Evolutionary conservation across 2,329 filamentous ascomycete species (phyloP).

Genomic region (Colletotrichum destructivum): DNA sequence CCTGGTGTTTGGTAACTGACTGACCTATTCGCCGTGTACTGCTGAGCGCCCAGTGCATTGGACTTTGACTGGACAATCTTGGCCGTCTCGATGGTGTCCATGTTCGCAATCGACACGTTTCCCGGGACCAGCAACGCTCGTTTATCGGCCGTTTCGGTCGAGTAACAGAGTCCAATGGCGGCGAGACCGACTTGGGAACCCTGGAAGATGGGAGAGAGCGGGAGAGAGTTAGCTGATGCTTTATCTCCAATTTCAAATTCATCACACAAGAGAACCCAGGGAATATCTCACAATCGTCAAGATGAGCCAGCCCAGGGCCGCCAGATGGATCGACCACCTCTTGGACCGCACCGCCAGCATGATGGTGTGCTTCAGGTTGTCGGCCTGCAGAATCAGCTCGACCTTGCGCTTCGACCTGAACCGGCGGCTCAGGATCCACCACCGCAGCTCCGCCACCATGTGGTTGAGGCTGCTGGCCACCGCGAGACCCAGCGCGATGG

Average conservation of each 20-base stretch:
- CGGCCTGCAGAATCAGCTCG: slow-evolving; percentile 50
- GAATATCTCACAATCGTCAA: slow-evolving; percentile 49
- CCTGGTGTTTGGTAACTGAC: not conserved
- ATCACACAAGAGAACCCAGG: too few relatives aligned
- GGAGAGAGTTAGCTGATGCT: slow-evolving; percentile 1
- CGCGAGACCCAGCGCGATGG: slow-evolving; percentile 59
- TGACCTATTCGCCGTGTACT: slow-evolving; percentile 60
- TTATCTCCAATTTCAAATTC: too few relatives aligned
- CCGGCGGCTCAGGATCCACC: slow-evolving; percentile 59
- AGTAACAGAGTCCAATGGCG: slow-evolving; percentile 59
- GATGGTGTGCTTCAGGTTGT: slow-evolving; percentile 50
- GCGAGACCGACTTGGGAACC: slow-evolving; percentile 60
- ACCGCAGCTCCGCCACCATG: slow-evolving; percentile 61
- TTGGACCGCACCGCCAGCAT: slow-evolving; percentile 49
- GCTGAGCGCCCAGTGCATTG: slow-evolving; percentile 49
- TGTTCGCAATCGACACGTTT: slow-evolving; percentile 54
- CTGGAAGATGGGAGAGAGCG: slow-evolving; percentile 46
- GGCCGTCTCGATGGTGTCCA: slow-evolving; percentile 53
- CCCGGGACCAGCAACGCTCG: slow-evolving; percentile 52
- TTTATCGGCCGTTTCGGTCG: slow-evolving; percentile 55
- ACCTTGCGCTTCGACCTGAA: slow-evolving; percentile 56
- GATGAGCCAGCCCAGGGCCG: slow-evolving; percentile 50
- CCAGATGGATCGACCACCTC: slow-evolving; percentile 48
- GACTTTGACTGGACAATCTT: slow-evolving; percentile 47
- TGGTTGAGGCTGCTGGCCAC: slow-evolving; percentile 60